phyloP scores from a whole-genome alignment of 257 asterid species.

The Coffea eugenioides region DNA sequence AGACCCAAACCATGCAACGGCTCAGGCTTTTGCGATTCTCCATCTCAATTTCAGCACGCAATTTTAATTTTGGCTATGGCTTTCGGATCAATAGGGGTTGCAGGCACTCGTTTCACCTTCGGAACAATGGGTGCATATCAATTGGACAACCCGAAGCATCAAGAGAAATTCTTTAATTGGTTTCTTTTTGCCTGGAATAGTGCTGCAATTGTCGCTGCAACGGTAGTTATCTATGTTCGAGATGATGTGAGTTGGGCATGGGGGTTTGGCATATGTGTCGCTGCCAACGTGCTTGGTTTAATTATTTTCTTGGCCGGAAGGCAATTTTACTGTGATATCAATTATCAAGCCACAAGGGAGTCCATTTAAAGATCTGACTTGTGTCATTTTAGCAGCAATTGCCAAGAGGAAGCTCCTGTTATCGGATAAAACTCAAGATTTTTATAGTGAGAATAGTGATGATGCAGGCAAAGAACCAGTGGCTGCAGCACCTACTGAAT shows the following conservation, averaged over 20 bases:
- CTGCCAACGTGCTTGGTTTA: constrained; percentile 48
- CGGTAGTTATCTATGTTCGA: constrained; percentile 50
- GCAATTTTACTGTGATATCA: constrained; percentile 36
- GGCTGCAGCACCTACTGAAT: background rate
- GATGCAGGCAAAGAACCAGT: background rate
- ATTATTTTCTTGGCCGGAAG: constrained; percentile 40
- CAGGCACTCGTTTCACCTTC: constrained; percentile 69
- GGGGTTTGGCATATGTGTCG: constrained; percentile 49
- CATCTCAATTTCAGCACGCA: constrained; percentile 41
- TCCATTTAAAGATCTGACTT: constrained; percentile 42
- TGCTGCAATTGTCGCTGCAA: constrained; percentile 45
- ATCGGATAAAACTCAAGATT: constrained; percentile 18
- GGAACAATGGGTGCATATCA: constrained; percentile 75
- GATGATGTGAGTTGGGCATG: constrained; percentile 58
- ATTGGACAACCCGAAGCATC: constrained; percentile 41
- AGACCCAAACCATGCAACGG: constrained; percentile 54
- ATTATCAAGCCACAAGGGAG: constrained; percentile 31
- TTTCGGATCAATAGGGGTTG: constrained; percentile 46
- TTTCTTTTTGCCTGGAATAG: constrained; percentile 55
- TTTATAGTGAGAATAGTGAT: constrained; percentile 30
- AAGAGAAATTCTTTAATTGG: constrained; percentile 58
- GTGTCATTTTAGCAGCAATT: constrained; percentile 38
- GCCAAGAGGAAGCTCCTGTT: constrained; percentile 31
- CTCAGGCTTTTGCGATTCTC: constrained; percentile 34
- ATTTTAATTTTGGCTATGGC: constrained; percentile 46